phyloP scores from a whole-genome alignment of 2,329 filamentous ascomycete species.

The Endoconidiophora polonica region DNA sequence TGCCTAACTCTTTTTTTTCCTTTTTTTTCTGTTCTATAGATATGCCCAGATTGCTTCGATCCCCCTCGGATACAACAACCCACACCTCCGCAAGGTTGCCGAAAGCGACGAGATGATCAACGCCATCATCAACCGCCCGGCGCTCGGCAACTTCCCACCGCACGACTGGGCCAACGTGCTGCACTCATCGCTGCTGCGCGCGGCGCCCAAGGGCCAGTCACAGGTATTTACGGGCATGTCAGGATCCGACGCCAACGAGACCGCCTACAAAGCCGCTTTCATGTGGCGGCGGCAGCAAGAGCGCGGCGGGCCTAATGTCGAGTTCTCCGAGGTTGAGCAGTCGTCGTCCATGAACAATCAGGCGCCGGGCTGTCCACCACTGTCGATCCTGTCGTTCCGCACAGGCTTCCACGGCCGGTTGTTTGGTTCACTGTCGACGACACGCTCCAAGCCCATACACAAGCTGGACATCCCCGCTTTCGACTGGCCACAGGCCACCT shows the following conservation, averaged over 20 bases:
- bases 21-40: conserved; percentile 19
- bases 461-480: conserved; percentile 81
- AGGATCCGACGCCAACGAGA: conserved; percentile 70
- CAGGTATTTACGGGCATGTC: conserved; percentile 70
- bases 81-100: conserved; percentile 46
- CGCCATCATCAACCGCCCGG: conserved; percentile 62
- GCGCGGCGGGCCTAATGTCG: conserved; percentile 51
- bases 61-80: conserved; percentile 70
- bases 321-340: conserved; percentile 56
- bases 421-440: conserved; percentile 63
- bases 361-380: conserved; percentile 52
- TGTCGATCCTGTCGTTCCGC: conserved; percentile 66
- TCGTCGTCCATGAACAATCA: conserved; percentile 53
- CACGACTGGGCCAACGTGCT: conserved; percentile 59
- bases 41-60: conserved; percentile 76
- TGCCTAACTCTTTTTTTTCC: not conserved
- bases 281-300: conserved; percentile 62
- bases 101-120: conserved; percentile 54
- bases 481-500: conserved; percentile 71
- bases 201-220: conserved; percentile 57
- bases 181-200: conserved; percentile 51
- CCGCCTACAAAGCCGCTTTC: conserved; percentile 73
- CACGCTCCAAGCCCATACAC: conserved; percentile 68
- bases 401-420: conserved; percentile 67
- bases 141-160: conserved; percentile 65